Base-by-base conservation (phyloP, 164 flowering plant species). In the Echeveria elegans region DNA sequence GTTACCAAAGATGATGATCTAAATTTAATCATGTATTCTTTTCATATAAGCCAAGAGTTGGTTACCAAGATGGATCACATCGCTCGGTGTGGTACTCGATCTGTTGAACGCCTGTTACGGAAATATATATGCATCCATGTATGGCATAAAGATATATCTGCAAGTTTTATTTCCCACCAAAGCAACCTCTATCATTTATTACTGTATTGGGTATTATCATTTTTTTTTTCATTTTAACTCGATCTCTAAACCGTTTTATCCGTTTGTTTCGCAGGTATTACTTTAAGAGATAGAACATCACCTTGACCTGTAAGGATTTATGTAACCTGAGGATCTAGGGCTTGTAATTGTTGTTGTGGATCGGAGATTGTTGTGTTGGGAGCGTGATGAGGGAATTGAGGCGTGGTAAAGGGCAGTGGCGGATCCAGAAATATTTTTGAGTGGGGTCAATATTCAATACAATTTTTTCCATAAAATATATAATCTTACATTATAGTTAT, bases 71-170 rank as follows among this genome's bases (percentile, higher is more conserved):
- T 69, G 88, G 86, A 75, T 78, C 90, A 43, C 83, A 82, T 62
- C 92, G 88, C 36, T 84, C 97, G 31, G 86, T 84, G 36, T 93
- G 98, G 98, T 93, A 93, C 66, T 68, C 86, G 0, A n/a, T n/a
- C n/a, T n/a, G 86, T 87, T 52, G 98, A 93, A 71, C 97, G 97
- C 38, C 83, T 90, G 37, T 79, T 93, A 37, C 80, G 91, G 31
- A 93, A 93, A n/a, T n/a, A n/a, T n/a, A 80, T 89, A 93, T 79
- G 83, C 96, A 60, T 83, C 97, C 47, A 48, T 81, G 48, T 82
- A 77, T 69, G 81, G 86, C 72, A 72, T 89, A 67, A 78, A 83
- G 64, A 82, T 90, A 11, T 53, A 7, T 67, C 62, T 67, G 69
- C 31, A 48, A 29, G 29, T 66, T 48, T 37, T 66, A 36, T 14